A percentile compares a stretch with the other conserved stretches of the same genome.
Evolutionary conservation across 441 rosid species (phyloP).

Genomic region (Kokia cookei): DNA sequence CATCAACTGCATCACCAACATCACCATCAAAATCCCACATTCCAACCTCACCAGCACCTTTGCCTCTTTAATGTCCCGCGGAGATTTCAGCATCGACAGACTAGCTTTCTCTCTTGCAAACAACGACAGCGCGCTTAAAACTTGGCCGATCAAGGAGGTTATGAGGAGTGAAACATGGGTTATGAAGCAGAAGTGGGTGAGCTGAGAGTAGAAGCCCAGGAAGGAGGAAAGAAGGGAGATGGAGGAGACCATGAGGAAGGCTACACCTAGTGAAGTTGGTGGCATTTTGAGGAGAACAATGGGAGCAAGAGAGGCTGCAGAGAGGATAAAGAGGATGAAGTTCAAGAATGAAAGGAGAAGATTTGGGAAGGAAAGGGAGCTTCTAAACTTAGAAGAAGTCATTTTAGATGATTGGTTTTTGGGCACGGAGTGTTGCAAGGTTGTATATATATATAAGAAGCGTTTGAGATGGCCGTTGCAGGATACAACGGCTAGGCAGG

Average conservation of each 20-base stretch:
- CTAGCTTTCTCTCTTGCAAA: constrained; percentile 38
- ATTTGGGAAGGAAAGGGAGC: constrained; percentile 46
- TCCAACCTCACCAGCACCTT: constrained; percentile 51
- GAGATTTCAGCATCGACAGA: constrained; percentile 33
- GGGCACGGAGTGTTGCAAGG: background rate
- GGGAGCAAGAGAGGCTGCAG: constrained; percentile 42
- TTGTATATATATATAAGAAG: constrained; percentile 6
- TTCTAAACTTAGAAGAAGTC: constrained; percentile 33
- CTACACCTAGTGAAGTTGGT: constrained; percentile 45
- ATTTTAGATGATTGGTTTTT: background rate
- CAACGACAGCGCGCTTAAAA: constrained; percentile 24
- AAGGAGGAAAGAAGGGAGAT: constrained; percentile 41
- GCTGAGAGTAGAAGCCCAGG: constrained; percentile 40
- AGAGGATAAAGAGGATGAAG: constrained; percentile 40
- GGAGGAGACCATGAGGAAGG: constrained; percentile 35
- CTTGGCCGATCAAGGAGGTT: constrained; percentile 36
- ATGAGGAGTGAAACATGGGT: constrained; percentile 45
- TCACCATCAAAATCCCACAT: constrained; percentile 49
- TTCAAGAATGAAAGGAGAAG: constrained; percentile 44
- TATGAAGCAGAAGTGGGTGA: constrained; percentile 33
- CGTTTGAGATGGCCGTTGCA: constrained; percentile 23
- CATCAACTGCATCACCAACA: constrained; percentile 35
- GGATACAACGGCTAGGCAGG: constrained; percentile 27
- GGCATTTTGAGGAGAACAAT: constrained; percentile 41
- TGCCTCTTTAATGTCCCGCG: constrained; percentile 40